Evolutionary conservation across 2,329 filamentous ascomycete genomes (phyloP), one percentile per base, ranked within the genome.

Genomic region (Botrytis galanthina): DNA sequence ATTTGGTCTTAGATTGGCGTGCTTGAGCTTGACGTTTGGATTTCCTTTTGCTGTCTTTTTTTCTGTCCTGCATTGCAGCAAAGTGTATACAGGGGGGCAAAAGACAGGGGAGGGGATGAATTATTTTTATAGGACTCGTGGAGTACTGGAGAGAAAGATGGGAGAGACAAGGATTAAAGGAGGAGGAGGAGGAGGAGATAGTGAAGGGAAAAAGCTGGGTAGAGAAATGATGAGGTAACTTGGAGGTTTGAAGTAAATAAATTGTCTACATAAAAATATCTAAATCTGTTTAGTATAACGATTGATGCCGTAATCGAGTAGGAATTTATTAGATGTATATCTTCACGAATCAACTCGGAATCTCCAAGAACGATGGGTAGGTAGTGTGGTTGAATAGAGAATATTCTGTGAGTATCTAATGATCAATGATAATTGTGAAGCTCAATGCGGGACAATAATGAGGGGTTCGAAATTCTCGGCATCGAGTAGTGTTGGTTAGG

Each of bases 401-500:
- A 26, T 14, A 14, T 51, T 22, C 29, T 37, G 29, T 59, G 22
- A n/a, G 26, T n/a, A 12, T n/a, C n/a, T n/a, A n/a, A 18, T 44
- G 42, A 46, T 10, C 10, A 39, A 39, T 44, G 26, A 35, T 61
- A 22, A 32, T 48, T 48, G 57, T 35, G n/a, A 46, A 62, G 57
- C 39, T 63, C 54, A n/a, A 71, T 62, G 69, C 69, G 57, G 69
- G 57, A 51, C 57, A 37, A 46, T 20, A 71, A 71, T 63, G 69
- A 71, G 69, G 57, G 69, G 69, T 51, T 71, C 42, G 32, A 71
- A 12, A 20, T 63, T 48, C 57, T 63, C 35, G 54, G 69, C 42
- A 59, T 48, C 18, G 3, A 64, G n/a, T 48, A 35, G 39, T 22
- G 20, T 46, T 64, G 26, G 26, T 62, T 71, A 22, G 42, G 42